phyloP scores from a whole-genome alignment of 305 asterid genomes.

The Solanum hybrid region DNA sequence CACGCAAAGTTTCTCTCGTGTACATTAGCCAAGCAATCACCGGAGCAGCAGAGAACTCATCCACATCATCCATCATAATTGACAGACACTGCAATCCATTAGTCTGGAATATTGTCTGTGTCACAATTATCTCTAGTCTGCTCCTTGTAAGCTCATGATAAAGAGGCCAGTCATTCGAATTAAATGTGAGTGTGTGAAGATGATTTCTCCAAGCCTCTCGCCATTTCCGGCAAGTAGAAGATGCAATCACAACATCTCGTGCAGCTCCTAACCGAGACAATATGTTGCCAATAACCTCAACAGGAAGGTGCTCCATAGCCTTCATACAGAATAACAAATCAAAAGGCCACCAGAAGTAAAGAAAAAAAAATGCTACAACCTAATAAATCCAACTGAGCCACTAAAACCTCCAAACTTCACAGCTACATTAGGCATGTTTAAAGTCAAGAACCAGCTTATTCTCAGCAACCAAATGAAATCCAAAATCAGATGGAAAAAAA shows the following conservation, averaged over 20 bases:
- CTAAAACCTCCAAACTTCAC: background rate
- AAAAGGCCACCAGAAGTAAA: background rate
- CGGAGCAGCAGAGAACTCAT: conserved; percentile 76
- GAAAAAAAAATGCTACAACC: background rate
- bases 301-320: conserved; percentile 77
- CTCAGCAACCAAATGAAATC: background rate
- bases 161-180: conserved; percentile 73
- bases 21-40: conserved; percentile 93
- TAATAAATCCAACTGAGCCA: background rate
- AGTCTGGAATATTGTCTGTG: conserved; percentile 73
- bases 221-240: conserved; percentile 84
- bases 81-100: conserved; percentile 59
- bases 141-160: conserved; percentile 55
- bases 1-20: conserved; percentile 68
- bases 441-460: background rate
- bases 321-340: conserved; percentile 8
- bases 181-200: conserved; percentile 58
- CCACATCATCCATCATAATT: conserved; percentile 70
- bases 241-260: conserved; percentile 77
- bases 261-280: conserved; percentile 72
- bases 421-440: background rate
- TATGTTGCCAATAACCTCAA: conserved; percentile 86
- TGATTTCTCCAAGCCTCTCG: conserved; percentile 74
- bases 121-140: conserved; percentile 67
- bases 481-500: background rate